Conservation (phyloP, 495 filamentous ascomycete species). For the Penicillium malachiteum region DNA sequence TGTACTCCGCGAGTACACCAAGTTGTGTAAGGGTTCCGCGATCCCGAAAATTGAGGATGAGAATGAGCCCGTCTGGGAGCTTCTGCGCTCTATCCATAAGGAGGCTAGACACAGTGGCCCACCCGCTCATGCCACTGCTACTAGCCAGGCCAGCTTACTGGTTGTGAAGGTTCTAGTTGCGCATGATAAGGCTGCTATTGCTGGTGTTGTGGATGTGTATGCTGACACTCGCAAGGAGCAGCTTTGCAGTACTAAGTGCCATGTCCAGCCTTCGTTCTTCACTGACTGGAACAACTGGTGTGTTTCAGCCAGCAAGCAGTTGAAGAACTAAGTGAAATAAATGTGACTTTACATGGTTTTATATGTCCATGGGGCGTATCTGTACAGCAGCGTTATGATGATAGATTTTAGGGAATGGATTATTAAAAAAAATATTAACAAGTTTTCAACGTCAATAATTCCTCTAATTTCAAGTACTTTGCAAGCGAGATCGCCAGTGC, state of each 20-base stretch:
- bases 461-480: too few species aligned
- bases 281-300: slow-evolving; percentile 70
- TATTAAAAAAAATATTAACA: too few species aligned
- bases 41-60: slow-evolving; percentile 42
- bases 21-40: slow-evolving; percentile 58
- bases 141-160: slow-evolving; percentile 63
- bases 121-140: slow-evolving; percentile 53
- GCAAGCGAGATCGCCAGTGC: too few species aligned
- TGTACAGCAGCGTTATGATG: neutral
- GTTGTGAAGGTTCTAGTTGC: slow-evolving; percentile 59
- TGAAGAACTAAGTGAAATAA: slow-evolving; percentile 37
- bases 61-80: slow-evolving; percentile 48
- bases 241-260: slow-evolving; percentile 54
- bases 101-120: slow-evolving; percentile 67
- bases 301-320: slow-evolving; percentile 46
- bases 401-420: too few species aligned
- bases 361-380: neutral
- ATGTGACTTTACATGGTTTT: neutral
- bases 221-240: slow-evolving; percentile 53
- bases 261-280: slow-evolving; percentile 62
- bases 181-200: slow-evolving; percentile 47
- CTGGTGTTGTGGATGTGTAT: slow-evolving; percentile 56
- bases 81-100: slow-evolving; percentile 67
- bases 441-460: too few species aligned
- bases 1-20: slow-evolving; percentile 69